Evolutionary conservation across 306 rosid genomes (phyloP), one percentile per base, ranked within the genome.

Genomic region (Begonia loranthoides): DNA sequence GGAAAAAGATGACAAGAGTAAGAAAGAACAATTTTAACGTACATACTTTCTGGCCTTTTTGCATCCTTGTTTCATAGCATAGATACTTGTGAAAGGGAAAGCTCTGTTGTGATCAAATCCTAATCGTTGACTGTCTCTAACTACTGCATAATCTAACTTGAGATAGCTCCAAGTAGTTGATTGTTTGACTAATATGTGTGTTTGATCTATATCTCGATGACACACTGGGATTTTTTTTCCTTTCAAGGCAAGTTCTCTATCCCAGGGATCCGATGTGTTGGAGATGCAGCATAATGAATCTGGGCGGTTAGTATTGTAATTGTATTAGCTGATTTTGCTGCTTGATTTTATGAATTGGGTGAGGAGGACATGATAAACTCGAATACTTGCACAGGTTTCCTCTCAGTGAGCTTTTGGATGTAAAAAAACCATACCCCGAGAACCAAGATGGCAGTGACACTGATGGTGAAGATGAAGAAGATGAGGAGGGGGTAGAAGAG

Each of bases 371-470:
- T 28, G 36, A 5, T 11, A 51, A 16, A 39, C 19, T 12, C 24
- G 34, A 22, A 15, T 44, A 16, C 45, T 51, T 62, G 34, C 64
- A 56, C 75, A 81, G 92, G 73, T 79, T 73, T 69, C 76, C 75
- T 36, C 55, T 72, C 3, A 62, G 64, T 38, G 64, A 67, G 33
- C 68, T 79, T 46, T 54, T 9, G 38, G 55, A 64, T 48, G 59
- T 49, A 58, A 59, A 57, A 53, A 65, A 36, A 50, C 64, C 73
- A 55, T 66, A 51, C 54, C 55, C 53, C 9, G 69, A 64, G 65
- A 85, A 79, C 76, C 71, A 66, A 62, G 72, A 72, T 43, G 69
- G 52, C 56, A 64, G 73, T 57, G 85, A 72, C 54, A 68, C 79
- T 7, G 87, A 76, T 45, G 82, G 79, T 5, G 84, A 73, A 0